Conservation (phyloP, 352 stramenopile genomes). For the Pythium dissotocum region DNA sequence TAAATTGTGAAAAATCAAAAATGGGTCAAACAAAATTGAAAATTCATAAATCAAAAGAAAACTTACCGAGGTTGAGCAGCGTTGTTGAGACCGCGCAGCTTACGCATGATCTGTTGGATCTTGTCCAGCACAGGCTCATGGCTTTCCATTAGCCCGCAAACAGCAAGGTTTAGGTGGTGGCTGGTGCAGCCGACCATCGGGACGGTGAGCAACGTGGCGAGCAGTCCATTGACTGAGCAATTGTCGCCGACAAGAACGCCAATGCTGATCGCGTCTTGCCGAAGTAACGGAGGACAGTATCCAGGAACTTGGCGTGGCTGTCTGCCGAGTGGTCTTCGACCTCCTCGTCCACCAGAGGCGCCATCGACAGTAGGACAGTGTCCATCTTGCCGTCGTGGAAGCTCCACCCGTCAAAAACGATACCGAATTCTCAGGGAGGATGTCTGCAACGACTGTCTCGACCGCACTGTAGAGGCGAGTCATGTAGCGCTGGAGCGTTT, state of each 20-base stretch:
- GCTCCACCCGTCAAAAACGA: neutral
- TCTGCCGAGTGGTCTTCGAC: slow-evolving; percentile 6
- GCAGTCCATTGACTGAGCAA: no score
- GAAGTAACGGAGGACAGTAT: slow-evolving; percentile 9
- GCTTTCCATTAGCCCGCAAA: no score
- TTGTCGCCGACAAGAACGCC: no score
- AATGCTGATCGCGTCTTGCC: slow-evolving; percentile 14
- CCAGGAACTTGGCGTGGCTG: slow-evolving; percentile 5
- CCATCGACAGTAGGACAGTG: slow-evolving; percentile 7
- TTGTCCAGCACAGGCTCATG: no score
- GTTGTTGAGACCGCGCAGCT: no score
- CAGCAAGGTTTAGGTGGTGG: no score
- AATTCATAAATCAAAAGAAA: neutral
- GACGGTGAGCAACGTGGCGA: no score
- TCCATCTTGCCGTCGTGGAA: slow-evolving; percentile 6
- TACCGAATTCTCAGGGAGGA: neutral
- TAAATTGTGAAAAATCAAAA: neutral
- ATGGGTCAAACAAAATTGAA: neutral
- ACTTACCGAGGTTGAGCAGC: no score
- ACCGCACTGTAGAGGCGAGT: neutral
- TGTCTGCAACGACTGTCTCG: neutral
- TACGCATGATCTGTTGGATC: no score
- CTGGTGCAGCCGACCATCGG: no score
- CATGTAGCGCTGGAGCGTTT: neutral
- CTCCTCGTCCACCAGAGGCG: slow-evolving; percentile 8